phyloP scores from a whole-genome alignment of 352 stramenopile genomes.

The Phytophthora ohioensis region DNA sequence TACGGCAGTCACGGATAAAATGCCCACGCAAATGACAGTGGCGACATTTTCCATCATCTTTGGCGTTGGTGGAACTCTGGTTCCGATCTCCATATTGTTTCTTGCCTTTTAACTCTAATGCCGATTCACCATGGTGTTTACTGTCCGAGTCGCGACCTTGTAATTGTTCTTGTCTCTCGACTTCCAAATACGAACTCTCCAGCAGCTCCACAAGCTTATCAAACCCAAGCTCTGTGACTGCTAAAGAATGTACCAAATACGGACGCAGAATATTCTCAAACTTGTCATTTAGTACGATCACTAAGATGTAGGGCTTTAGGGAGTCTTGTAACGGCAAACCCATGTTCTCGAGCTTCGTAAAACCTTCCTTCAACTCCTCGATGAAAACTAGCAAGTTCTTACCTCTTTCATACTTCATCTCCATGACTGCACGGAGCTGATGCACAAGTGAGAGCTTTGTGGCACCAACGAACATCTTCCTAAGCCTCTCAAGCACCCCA shows the following conservation, averaged over 20 bases:
- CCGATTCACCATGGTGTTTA: background rate
- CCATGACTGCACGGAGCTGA: constrained; percentile 3
- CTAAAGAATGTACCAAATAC: constrained; percentile 3
- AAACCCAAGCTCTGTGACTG: constrained; percentile 2
- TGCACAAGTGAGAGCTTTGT: background rate
- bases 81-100: background rate
- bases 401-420: constrained; percentile 2
- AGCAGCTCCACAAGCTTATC: background rate
- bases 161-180: constrained; percentile 7
- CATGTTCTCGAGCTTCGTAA: constrained; percentile 11
- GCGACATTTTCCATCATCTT: background rate
- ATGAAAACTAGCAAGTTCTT: constrained; percentile 9
- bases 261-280: constrained; percentile 6
- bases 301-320: constrained; percentile 6
- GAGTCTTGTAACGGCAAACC: constrained; percentile 3
- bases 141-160: background rate
- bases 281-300: constrained; percentile 7
- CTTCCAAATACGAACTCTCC: constrained; percentile 9
- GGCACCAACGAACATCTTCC: no score
- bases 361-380: background rate
- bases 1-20: constrained; percentile 4
- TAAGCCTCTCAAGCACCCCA: no score
- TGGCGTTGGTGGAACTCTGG: background rate
- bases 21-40: constrained; percentile 5
- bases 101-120: background rate